A percentile compares a stretch with the other conserved stretches of the same genome.
These are phyloP conservation scores for Thozetella sp. DNA, from an alignment of 495 filamentous ascomycete species.

Conservation along the genomic window DNA sequence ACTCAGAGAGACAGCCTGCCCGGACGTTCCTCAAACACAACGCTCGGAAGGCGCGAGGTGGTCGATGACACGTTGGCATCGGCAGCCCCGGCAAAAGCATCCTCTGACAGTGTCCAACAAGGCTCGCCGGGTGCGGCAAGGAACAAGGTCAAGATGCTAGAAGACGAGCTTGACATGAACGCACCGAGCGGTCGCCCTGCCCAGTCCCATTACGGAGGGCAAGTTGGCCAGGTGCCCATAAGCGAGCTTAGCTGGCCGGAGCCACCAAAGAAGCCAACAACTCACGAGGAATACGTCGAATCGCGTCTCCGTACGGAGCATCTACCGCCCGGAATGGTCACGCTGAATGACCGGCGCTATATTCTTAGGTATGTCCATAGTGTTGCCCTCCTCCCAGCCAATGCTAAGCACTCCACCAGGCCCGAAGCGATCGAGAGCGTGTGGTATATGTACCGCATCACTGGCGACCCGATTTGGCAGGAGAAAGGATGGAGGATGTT, in stretches of 20 bases:
- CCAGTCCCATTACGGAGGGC: constrained; percentile 3
- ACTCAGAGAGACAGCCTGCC: background rate
- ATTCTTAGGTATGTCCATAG: constrained; percentile 65
- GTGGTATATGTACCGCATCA: constrained; percentile 94
- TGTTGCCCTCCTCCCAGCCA: constrained; percentile 4
- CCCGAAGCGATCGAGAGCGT: constrained; percentile 95
- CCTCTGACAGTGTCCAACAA: too few relatives aligned
- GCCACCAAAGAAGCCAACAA: constrained; percentile 42
- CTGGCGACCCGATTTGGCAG: constrained; percentile 78
- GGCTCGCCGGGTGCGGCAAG: background rate
- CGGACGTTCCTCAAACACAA: background rate
- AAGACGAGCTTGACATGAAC: constrained; percentile 20
- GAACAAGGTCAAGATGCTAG: constrained; percentile 8
- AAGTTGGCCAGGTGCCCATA: constrained; percentile 21
- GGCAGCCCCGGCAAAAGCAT: too few relatives aligned
- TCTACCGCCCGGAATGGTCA: constrained; percentile 67
- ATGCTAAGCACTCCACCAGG: constrained; percentile 40
- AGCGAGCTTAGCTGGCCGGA: constrained; percentile 13
- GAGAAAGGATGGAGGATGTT: constrained; percentile 93
- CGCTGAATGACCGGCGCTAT: constrained; percentile 63
- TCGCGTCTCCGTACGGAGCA: constrained; percentile 59
- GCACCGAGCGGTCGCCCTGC: constrained; percentile 9
- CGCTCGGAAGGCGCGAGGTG: background rate
- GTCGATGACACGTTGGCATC: background rate
- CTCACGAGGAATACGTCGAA: constrained; percentile 67